phyloP scores from a whole-genome alignment of 1,139 yeast species.

The Yamadazyma aaseri region DNA sequence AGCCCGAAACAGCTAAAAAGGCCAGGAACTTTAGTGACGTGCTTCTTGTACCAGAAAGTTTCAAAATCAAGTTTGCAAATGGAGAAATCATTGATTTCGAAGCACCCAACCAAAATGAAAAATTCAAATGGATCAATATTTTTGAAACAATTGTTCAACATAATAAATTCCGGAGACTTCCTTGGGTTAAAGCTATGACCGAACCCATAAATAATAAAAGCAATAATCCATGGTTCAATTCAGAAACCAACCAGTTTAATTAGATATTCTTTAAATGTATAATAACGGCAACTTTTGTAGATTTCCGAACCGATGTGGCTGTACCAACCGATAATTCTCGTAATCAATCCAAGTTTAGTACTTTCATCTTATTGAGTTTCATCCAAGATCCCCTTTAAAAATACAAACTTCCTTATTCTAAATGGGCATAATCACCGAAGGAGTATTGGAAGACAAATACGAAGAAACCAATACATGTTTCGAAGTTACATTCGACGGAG shows the following conservation, averaged over 20 bases:
- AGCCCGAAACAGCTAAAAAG: conserved; percentile 28
- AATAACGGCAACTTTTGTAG: neutral
- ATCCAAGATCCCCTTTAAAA: no score
- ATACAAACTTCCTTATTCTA: no score
- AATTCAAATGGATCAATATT: conserved; percentile 53
- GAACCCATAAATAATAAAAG: conserved; percentile 12
- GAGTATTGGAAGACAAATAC: no score
- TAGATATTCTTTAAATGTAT: conserved; percentile 1
- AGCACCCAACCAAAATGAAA: conserved; percentile 59
- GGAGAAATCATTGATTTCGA: conserved; percentile 71
- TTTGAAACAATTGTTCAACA: conserved; percentile 54
- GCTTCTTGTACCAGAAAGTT: conserved; percentile 59
- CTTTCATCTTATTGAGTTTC: no score
- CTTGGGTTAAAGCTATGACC: conserved; percentile 64
- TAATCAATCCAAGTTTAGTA: no score
- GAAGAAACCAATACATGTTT: no score
- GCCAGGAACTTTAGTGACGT: conserved; percentile 65
- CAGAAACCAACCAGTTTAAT: conserved; percentile 10
- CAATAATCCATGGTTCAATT: conserved; percentile 17
- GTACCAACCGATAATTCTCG: no score
- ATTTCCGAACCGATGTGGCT: no score
- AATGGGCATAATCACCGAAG: no score
- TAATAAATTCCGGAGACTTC: conserved; percentile 58
- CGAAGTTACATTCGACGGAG: conserved; percentile 25
- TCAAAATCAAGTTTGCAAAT: conserved; percentile 61